Conservation (phyloP, 768 basidiomycete genomes). For the Psilocybe azurescens region DNA sequence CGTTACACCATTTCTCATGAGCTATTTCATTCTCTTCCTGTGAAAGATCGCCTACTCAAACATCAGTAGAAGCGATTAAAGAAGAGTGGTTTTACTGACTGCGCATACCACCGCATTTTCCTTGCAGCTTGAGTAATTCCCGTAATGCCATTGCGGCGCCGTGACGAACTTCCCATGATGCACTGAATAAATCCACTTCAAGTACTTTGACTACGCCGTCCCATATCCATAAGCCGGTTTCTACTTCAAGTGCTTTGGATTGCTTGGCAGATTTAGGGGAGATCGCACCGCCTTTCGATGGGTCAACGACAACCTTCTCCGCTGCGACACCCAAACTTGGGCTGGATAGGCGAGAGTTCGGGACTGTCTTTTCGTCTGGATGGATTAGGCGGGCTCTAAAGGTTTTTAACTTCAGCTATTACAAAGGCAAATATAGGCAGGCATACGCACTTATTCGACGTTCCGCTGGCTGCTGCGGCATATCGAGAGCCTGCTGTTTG, state of each 20-base stretch:
- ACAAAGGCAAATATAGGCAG: neutral
- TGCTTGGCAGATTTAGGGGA: slow-evolving; percentile 78
- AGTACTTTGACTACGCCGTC: slow-evolving; percentile 81
- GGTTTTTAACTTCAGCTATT: slow-evolving; percentile 1
- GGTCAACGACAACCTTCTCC: slow-evolving; percentile 80
- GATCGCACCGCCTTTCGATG: slow-evolving; percentile 85
- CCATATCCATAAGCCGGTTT: slow-evolving; percentile 84
- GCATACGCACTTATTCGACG: slow-evolving; percentile 59
- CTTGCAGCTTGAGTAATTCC: slow-evolving; percentile 86
- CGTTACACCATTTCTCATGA: slow-evolving; percentile 91
- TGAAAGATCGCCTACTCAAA: slow-evolving; percentile 51
- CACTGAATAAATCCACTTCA: slow-evolving; percentile 83
- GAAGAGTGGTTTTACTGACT: slow-evolving; percentile 43
- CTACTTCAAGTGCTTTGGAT: slow-evolving; percentile 78
- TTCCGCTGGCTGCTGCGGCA: slow-evolving; percentile 57
- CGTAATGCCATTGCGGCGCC: slow-evolving; percentile 91
- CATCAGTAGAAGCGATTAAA: neutral
- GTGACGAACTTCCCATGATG: slow-evolving; percentile 93
- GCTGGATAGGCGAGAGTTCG: slow-evolving; percentile 62
- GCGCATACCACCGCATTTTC: slow-evolving; percentile 81
- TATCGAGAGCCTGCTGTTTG: slow-evolving; percentile 67
- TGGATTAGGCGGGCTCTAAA: slow-evolving; percentile 76
- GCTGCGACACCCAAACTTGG: slow-evolving; percentile 49
- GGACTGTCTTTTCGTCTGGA: slow-evolving; percentile 56
- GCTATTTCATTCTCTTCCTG: slow-evolving; percentile 62